Conservation (phyloP, 257 asterid species). For the Solanum piurae region DNA sequence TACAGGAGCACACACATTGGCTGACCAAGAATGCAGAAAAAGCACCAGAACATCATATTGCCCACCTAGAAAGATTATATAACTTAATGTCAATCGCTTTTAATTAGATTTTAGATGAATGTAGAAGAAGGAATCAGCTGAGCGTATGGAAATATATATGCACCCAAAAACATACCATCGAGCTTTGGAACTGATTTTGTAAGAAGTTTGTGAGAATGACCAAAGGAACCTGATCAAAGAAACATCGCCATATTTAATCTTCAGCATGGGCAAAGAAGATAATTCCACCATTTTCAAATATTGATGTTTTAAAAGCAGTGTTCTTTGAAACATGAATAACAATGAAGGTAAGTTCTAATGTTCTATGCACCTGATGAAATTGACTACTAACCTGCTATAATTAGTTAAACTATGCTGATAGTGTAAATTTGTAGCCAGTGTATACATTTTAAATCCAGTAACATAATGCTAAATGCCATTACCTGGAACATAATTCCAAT, state of each 20-base stretch:
- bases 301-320: neutral
- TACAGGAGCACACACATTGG: constrained; percentile 86
- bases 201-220: constrained; percentile 75
- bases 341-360: neutral
- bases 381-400: neutral
- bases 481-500: constrained; percentile 95
- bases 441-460: neutral
- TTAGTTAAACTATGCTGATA: neutral
- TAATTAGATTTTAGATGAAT: neutral
- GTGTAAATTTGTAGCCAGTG: neutral
- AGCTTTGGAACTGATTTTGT: constrained; percentile 72
- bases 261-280: neutral
- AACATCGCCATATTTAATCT: neutral
- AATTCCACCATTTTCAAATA: neutral
- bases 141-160: neutral
- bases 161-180: constrained; percentile 49
- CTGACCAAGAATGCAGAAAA: constrained; percentile 83
- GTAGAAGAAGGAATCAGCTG: neutral
- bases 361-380: neutral
- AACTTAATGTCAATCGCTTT: neutral
- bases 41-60: constrained; percentile 92
- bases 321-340: neutral
- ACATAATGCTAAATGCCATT: neutral
- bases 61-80: constrained; percentile 58
- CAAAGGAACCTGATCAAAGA: constrained; percentile 66